Conservation (phyloP, 257 asterid genomes). For the Hygrophila difformis region DNA sequence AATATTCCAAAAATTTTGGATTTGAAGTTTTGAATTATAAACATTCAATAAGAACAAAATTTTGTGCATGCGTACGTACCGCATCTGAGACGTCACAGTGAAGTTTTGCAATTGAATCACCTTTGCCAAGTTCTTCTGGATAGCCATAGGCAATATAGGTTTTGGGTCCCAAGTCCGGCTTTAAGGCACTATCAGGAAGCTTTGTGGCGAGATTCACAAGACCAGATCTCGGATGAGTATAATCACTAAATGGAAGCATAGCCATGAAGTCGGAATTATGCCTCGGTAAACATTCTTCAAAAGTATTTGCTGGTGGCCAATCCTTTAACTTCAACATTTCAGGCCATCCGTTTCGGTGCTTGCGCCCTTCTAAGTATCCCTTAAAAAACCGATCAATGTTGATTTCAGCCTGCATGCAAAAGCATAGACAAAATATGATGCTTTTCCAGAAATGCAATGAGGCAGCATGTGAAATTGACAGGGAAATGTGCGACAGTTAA, state of each 20-base stretch:
- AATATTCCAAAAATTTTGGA: constrained; percentile 7
- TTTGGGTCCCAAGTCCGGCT: constrained; percentile 91
- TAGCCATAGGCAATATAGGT: constrained; percentile 77
- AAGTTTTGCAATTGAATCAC: constrained; percentile 75
- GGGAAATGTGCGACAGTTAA: background rate
- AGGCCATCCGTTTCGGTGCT: constrained; percentile 60
- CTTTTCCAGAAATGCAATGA: background rate
- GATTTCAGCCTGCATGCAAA: constrained; percentile 54
- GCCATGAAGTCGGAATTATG: constrained; percentile 67
- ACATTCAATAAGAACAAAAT: too few relatives aligned
- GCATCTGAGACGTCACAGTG: constrained; percentile 87
- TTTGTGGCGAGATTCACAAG: constrained; percentile 69
- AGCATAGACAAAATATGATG: background rate
- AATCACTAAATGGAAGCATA: constrained; percentile 74
- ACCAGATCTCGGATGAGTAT: constrained; percentile 63
- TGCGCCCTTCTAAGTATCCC: constrained; percentile 72
- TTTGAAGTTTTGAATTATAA: constrained; percentile 2
- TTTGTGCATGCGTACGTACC: constrained; percentile 38
- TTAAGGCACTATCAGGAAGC: constrained; percentile 56
- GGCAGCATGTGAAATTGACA: background rate
- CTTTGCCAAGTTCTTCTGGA: constrained; percentile 66
- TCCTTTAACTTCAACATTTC: constrained; percentile 78
- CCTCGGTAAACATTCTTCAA: constrained; percentile 75
- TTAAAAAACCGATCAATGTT: constrained; percentile 57
- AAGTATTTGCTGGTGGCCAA: constrained; percentile 78